Evolutionary conservation across 2,329 filamentous ascomycete genomes (phyloP).

Genomic region (Trichoderma endophyticum): DNA sequence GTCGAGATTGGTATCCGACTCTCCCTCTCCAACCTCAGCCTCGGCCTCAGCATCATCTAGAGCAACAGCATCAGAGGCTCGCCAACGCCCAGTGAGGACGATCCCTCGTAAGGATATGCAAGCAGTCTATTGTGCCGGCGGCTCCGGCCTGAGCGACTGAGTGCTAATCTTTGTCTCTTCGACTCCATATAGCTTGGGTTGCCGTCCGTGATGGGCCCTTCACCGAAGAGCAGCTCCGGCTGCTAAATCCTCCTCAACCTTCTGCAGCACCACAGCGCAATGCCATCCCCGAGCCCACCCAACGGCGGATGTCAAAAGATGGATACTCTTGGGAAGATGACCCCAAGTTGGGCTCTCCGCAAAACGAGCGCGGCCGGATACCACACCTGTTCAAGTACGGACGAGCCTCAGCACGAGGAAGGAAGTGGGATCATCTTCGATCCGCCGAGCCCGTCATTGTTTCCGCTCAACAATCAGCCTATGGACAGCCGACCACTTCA

Average conservation of each 20-base stretch:
- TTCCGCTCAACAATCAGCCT: constrained; percentile 43
- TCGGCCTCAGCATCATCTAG: background rate
- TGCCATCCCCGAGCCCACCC: constrained; percentile 37
- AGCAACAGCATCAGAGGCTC: constrained; percentile 19
- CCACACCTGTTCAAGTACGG: constrained; percentile 48
- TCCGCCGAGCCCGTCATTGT: constrained; percentile 59
- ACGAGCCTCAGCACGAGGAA: constrained; percentile 44
- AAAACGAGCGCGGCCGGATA: constrained; percentile 37
- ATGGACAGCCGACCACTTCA: constrained; percentile 40
- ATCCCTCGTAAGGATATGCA: constrained; percentile 28
- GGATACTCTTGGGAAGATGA: constrained; percentile 44
- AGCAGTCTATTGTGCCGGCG: background rate
- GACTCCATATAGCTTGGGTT: constrained; percentile 44
- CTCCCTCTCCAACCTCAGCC: constrained; percentile 16
- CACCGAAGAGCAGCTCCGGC: constrained; percentile 36
- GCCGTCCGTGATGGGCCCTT: constrained; percentile 44
- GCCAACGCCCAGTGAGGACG: constrained; percentile 29
- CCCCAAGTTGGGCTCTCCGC: constrained; percentile 34
- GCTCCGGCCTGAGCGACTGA: background rate
- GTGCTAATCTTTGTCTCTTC: background rate
- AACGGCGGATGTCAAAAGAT: constrained; percentile 46
- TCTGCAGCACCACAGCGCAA: constrained; percentile 42
- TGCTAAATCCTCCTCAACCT: constrained; percentile 40
- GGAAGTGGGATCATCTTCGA: constrained; percentile 59
- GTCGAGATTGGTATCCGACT: constrained; percentile 18